Percentiles rank a stretch among this genome's conserved stretches.
Evolutionary conservation across 805 yeast genomes (phyloP).

Genomic region (Candida morakotiae): DNA sequence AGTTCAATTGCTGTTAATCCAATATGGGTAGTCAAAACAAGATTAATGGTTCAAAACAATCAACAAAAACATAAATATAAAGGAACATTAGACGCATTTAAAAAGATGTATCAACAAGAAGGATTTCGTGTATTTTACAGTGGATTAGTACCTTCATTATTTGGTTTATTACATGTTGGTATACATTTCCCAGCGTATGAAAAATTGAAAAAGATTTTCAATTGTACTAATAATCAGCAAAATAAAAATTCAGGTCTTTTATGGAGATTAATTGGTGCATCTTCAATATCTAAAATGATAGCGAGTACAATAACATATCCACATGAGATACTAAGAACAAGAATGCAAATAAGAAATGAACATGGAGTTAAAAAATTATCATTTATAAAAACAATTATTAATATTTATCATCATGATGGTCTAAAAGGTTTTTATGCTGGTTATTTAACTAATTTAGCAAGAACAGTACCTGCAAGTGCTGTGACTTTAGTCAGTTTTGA

Average conservation of each 20-base stretch:
- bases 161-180: constrained; percentile 91
- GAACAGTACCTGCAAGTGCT: constrained; percentile 94
- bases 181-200: constrained; percentile 95
- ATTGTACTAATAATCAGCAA: constrained; percentile 13
- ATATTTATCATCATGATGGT: constrained; percentile 65
- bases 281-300: constrained; percentile 78
- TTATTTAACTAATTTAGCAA: constrained; percentile 72
- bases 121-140: constrained; percentile 81
- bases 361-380: constrained; percentile 7
- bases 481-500: constrained; percentile 94
- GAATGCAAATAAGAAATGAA: constrained; percentile 63
- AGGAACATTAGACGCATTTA: constrained; percentile 82
- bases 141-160: constrained; percentile 84
- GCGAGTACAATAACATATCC: constrained; percentile 92
- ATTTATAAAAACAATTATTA: constrained; percentile 28
- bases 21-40: constrained; percentile 95
- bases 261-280: constrained; percentile 48
- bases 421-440: constrained; percentile 85
- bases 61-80: constrained; percentile 48
- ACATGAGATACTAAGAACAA: constrained; percentile 88
- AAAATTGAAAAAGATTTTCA: constrained; percentile 57
- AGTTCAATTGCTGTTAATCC: constrained; percentile 89
- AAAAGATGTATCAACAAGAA: constrained; percentile 71
- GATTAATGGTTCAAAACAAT: constrained; percentile 80
- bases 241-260: constrained; percentile 13